These are phyloP conservation scores for Fusarium lateritium DNA, from an alignment of 2,329 filamentous ascomycete genomes.

Conservation along the genomic window DNA sequence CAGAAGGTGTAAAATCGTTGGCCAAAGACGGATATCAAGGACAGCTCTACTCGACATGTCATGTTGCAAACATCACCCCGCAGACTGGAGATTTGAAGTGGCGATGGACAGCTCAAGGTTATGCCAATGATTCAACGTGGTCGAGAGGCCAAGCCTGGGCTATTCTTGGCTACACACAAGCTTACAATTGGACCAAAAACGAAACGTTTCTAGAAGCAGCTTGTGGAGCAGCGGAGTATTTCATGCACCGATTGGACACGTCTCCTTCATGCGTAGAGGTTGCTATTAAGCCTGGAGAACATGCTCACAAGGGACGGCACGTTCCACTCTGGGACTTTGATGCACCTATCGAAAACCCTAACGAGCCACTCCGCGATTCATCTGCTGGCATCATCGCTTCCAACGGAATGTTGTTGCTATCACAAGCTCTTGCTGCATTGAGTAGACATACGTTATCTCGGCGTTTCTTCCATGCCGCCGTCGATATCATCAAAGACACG, in stretches of 20 bases:
- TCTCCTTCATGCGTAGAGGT: conserved; percentile 31
- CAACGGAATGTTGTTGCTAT: conserved; percentile 59
- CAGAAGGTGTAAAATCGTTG: conserved; percentile 38
- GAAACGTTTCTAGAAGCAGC: conserved; percentile 59
- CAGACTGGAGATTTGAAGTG: conserved; percentile 16
- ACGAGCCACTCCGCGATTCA: conserved; percentile 52
- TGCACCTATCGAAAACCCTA: conserved; percentile 53
- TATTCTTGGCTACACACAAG: conserved; percentile 64
- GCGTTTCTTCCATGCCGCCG: conserved; percentile 37
- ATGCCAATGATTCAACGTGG: conserved; percentile 63
- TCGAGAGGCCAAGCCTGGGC: conserved; percentile 65
- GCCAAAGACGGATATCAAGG: conserved; percentile 32
- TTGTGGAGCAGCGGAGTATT: conserved; percentile 62
- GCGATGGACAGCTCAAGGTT: conserved; percentile 62
- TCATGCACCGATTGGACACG: conserved; percentile 57
- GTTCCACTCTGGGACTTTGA: conserved; percentile 57
- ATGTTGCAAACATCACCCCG: conserved; percentile 61
- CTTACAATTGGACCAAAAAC: conserved; percentile 63
- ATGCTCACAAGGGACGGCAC: conserved; percentile 14
- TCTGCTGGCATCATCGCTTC: conserved; percentile 59
- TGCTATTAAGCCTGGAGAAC: conserved; percentile 28
- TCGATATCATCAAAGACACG: conserved; percentile 51
- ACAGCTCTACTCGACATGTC: conserved; percentile 41
- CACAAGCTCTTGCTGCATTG: conserved; percentile 51
- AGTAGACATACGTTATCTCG: conserved; percentile 32